Percentiles rank a stretch among this genome's conserved stretches.
Evolutionary conservation across 768 basidiomycete species (phyloP).

Genomic region (Plicaturopsis crispa): DNA sequence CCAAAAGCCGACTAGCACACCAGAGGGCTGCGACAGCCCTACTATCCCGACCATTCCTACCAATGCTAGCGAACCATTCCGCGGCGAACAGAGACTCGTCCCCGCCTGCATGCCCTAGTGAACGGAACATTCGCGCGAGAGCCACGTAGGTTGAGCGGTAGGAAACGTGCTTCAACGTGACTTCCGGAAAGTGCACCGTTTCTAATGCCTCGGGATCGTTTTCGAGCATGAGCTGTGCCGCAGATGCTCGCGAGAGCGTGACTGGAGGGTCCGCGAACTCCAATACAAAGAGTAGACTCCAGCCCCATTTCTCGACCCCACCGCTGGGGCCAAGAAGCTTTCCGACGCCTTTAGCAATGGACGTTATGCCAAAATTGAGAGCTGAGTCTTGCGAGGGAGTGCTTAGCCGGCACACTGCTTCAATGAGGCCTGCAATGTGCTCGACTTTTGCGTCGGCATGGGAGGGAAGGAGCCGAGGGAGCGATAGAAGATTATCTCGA

Average conservation of each 20-base stretch:
- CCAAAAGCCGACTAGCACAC: conserved; percentile 72
- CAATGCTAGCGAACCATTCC: conserved; percentile 71
- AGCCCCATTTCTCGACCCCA: conserved; percentile 89
- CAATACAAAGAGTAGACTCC: conserved; percentile 75
- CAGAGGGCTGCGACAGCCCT: conserved; percentile 70
- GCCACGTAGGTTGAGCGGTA: conserved; percentile 43
- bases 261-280: conserved; percentile 58
- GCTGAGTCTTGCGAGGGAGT: conserved; percentile 2
- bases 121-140: conserved; percentile 65
- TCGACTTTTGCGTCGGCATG: conserved; percentile 70
- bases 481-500: conserved; percentile 51
- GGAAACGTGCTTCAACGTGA: conserved; percentile 47
- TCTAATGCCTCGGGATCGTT: conserved; percentile 27
- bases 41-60: conserved; percentile 32
- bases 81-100: conserved; percentile 68
- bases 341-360: conserved; percentile 30
- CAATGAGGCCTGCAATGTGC: conserved; percentile 59
- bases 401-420: conserved; percentile 58
- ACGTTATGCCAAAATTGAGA: neutral
- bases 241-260: conserved; percentile 36
- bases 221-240: conserved; percentile 53
- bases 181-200: conserved; percentile 45
- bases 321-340: conserved; percentile 74
- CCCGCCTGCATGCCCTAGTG: conserved; percentile 62
- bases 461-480: conserved; percentile 66